Evolutionary conservation across 495 filamentous ascomycete species (phyloP), one percentile per base, ranked within the genome.

Genomic region (Aspergillus bertholletiae): DNA sequence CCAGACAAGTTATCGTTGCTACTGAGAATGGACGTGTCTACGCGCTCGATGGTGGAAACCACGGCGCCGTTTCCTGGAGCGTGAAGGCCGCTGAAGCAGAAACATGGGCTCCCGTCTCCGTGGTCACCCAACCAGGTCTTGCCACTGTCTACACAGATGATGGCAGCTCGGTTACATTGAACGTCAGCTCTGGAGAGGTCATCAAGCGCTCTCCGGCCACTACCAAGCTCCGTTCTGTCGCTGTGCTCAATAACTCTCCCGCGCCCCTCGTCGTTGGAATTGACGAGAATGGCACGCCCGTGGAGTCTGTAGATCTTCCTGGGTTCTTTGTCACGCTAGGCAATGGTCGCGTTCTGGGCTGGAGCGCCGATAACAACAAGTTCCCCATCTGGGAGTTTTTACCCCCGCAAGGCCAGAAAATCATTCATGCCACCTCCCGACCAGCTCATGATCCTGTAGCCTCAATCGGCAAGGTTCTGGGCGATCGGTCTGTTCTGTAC

Each of bases 381-480:
- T 69, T 76, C 12, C 68, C 80, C 0, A 74, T 81, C 0, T 99
- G 95, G 94, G 79, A 74, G 24, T 97, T 97, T 71, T 66, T 79
- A 7, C 84, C 90, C 34, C 78, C 81, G 2, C 53, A 75, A 0
- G 83, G 84, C 44, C 83, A 96, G 70, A 77, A 74, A 53, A 83
- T 96, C 48, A 72, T 84, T 35, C 72, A 76, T 30, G 78, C 92
- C 26, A 84, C 82, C 13, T 71, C 84, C 23, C 80, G 89, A 27
- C 85, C 90, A 13, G 59, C 78, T 7, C 86, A 94, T 59, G 93
- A 97, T 56, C 90, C 90, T 3, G 86, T 96, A 40, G 93, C 95
- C 9, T 97, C 94, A 0, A 96, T 99, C 53, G 94, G 95, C 43
- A 88, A 89, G 54, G 94, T 96, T 18, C 82, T 97, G 28, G 92